Evolutionary conservation across 1,139 yeast species (phyloP).

Genomic region (Suhomyces bribrorum): DNA sequence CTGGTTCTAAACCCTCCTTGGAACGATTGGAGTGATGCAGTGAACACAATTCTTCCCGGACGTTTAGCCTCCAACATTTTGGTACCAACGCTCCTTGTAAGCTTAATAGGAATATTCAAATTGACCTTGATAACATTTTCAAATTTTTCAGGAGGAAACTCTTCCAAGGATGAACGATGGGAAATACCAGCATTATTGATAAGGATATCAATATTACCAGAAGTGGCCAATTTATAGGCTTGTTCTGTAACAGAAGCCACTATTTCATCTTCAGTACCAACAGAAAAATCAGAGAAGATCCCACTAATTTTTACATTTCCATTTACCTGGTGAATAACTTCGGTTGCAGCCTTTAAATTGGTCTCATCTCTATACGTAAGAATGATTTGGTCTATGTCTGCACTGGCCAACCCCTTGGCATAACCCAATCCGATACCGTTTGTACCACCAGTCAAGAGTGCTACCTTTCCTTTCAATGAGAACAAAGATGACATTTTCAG

Average conservation of each 20-base stretch:
- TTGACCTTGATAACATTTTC: constrained; percentile 52
- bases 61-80: constrained; percentile 33
- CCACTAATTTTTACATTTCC: constrained; percentile 23
- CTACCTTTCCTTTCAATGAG: constrained; percentile 7
- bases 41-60: constrained; percentile 6
- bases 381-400: constrained; percentile 17
- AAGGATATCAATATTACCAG: constrained; percentile 48
- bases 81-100: constrained; percentile 48
- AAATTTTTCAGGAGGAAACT: constrained; percentile 42
- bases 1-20: constrained; percentile 3
- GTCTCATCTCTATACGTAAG: constrained; percentile 26
- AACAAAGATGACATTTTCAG: constrained; percentile 3
- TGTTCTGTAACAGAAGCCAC: constrained; percentile 12
- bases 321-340: constrained; percentile 21
- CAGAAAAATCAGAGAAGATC: constrained; percentile 22
- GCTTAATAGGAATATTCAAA: constrained; percentile 45
- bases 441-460: constrained; percentile 6
- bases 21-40: constrained; percentile 4
- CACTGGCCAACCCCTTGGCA: constrained; percentile 7
- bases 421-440: constrained; percentile 7
- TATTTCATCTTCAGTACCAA: constrained; percentile 19
- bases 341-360: constrained; percentile 19
- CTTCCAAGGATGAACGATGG: constrained; percentile 34
- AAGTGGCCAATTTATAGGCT: constrained; percentile 9
- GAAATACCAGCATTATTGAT: constrained; percentile 59